Evolutionary conservation across 192 early-diverging fungal species (phyloP).

Genomic region (Mortierella alpina): DNA sequence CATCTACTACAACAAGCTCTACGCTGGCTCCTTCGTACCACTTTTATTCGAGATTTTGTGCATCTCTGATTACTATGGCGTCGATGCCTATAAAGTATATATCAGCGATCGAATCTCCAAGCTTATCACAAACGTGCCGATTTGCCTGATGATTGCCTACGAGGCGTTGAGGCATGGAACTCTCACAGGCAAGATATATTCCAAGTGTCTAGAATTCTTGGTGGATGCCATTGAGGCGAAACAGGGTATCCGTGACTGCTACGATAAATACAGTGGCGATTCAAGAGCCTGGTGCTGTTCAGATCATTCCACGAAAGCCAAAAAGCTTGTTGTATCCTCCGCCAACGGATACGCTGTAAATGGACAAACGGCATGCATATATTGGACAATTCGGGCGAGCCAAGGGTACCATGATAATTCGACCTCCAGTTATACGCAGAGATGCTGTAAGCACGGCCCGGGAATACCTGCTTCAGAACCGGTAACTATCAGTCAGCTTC

Average conservation of each 20-base stretch:
- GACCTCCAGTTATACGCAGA: not conserved
- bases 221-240: not conserved
- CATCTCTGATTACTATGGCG: conserved; percentile 20
- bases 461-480: too few species aligned
- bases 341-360: not conserved
- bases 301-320: conserved; percentile 8
- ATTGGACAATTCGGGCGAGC: too few species aligned
- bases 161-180: conserved; percentile 24
- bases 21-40: conserved; percentile 9
- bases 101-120: too few species aligned
- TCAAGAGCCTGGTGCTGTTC: conserved; percentile 18
- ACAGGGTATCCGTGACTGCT: not conserved
- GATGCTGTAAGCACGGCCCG: too few species aligned
- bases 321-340: not conserved
- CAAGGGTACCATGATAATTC: too few species aligned
- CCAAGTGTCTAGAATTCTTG: conserved; percentile 5
- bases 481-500: too few species aligned
- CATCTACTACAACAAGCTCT: conserved; percentile 26
- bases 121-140: conserved; percentile 16
- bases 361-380: conserved; percentile 15
- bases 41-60: conserved; percentile 23
- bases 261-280: conserved; percentile 7
- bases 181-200: conserved; percentile 13
- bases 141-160: conserved; percentile 16
- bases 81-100: too few species aligned